Base-by-base conservation (phyloP, 345 rosid genomes). In the Triadica sebifera region DNA sequence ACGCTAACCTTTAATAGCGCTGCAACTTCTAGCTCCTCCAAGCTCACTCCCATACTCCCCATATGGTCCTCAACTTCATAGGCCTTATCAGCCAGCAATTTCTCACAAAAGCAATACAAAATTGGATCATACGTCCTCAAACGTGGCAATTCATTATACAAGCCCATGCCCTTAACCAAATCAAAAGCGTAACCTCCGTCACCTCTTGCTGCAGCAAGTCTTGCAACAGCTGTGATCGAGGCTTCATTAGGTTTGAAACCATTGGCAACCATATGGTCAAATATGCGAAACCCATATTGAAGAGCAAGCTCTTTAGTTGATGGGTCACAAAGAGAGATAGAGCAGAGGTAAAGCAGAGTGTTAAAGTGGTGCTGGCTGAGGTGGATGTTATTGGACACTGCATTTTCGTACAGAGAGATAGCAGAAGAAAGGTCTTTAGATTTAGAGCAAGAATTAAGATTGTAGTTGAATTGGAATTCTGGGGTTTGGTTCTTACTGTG, bases 21-120 rank as follows among this genome's bases (percentile, higher is more conserved):
- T 0, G 85, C 77, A 70, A 92, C 76, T 87, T 89, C 90, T 5
- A 79, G 76, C 76, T 92, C 95, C 83, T 94, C 98, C 74, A 85
- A 76, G 8, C 51, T 71, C 73, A 94, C 74, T 16, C 94, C 89
- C 72, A 79, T 76, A 19, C 74, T 64, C 37, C 41, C 81, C 88
- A 92, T 87, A 81, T 88, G 90, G 74, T 86, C 88, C 84, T 92
- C 97, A 67, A 94, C 93, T 51, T 89, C 91, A 25, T 87, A 92
- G 16, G 90, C 92, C 84, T 80, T 92, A 12, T 86, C 89, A 15
- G 89, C 89, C 79, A 89, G 93, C 77, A 86, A 65, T 25, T 76
- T 90, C 67, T 82, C 85, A 65, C 97, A 92, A 57, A 87, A 92
- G 77, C 91, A 87, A 39, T 86, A 79, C 84, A 94, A 80, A 15